phyloP scores from a whole-genome alignment of 2,329 filamentous ascomycete genomes.

The Colletotrichum caudatum region DNA sequence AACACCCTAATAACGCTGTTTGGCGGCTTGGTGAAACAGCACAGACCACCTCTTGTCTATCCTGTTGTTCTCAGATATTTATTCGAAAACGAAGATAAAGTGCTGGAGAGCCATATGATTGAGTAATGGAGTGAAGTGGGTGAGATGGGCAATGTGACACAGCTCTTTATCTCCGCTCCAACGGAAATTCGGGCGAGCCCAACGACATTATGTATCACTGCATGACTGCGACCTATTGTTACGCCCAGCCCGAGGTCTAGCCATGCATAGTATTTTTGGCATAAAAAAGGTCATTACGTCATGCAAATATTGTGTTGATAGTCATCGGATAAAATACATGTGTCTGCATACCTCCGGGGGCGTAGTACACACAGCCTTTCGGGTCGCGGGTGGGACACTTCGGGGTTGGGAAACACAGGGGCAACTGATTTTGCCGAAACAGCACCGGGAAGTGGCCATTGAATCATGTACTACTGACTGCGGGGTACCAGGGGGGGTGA shows the following conservation, averaged over 20 bases:
- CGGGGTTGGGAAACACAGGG: constrained; percentile 5
- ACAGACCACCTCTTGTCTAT: background rate
- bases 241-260: background rate
- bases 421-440: constrained; percentile 8
- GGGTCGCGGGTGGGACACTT: constrained; percentile 19
- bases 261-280: background rate
- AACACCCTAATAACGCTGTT: background rate
- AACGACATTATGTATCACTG: background rate
- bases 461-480: background rate
- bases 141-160: background rate
- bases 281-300: background rate
- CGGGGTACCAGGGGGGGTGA: background rate
- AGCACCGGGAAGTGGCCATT: background rate
- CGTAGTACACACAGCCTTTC: background rate
- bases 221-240: background rate
- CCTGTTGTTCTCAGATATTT: background rate
- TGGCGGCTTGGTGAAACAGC: background rate
- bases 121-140: background rate
- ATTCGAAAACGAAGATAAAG: no score
- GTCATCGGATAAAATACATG: constrained; percentile 7
- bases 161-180: background rate
- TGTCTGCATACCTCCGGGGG: background rate
- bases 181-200: background rate
- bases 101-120: background rate
- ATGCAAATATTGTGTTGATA: background rate